Evolutionary conservation across 441 rosid species (phyloP).

Genomic region (Adansonia gregorii): DNA sequence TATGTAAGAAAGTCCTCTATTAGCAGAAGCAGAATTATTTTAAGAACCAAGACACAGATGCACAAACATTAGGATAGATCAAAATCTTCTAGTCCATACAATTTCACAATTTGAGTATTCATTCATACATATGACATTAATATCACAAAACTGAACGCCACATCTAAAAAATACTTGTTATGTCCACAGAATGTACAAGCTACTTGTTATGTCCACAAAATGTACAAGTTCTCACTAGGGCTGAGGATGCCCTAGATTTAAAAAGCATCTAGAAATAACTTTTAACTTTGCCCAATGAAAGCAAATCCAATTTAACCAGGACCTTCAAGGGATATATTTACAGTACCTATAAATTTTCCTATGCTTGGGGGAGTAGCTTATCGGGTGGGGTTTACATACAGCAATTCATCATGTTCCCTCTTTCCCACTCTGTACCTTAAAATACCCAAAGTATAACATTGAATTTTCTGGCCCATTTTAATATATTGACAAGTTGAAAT

Average conservation of each 20-base stretch:
- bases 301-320: background rate
- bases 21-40: constrained; percentile 18
- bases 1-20: constrained; percentile 11
- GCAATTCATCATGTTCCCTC: background rate
- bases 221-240: background rate
- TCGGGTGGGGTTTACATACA: background rate
- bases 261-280: background rate
- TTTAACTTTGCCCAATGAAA: background rate
- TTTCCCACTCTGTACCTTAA: background rate
- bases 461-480: background rate
- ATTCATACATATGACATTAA: background rate
- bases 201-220: background rate
- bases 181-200: background rate
- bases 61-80: background rate
- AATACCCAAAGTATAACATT: background rate
- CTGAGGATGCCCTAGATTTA: background rate
- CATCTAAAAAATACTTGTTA: background rate
- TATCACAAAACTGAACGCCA: background rate
- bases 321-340: constrained; percentile 4
- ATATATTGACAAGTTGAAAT: background rate
- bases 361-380: background rate
- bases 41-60: constrained; percentile 14
- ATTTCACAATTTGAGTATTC: background rate
- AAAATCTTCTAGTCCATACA: background rate
- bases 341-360: background rate